Evolutionary conservation across 2,329 filamentous ascomycete species (phyloP).

Genomic region (Sclerotiophoma versabilis): DNA sequence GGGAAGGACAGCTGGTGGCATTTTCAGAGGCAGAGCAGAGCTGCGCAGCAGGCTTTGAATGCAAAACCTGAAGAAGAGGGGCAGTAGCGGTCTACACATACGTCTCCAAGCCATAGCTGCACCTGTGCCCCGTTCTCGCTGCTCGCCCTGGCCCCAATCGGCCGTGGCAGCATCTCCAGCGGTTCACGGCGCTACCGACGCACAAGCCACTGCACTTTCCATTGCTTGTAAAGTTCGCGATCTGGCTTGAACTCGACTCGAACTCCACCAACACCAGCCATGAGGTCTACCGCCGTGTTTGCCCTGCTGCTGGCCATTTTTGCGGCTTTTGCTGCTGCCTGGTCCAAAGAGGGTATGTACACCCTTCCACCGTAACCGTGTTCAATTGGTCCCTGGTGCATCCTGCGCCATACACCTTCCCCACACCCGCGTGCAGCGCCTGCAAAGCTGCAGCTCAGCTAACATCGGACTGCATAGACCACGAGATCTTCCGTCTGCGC

Average conservation of each 20-base stretch:
- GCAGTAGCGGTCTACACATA: conserved; percentile 10
- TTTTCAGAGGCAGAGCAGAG: background rate
- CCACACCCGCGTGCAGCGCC: conserved; percentile 22
- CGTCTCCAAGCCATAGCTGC: conserved; percentile 2
- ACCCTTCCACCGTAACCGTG: background rate
- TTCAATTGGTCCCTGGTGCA: conserved; percentile 3
- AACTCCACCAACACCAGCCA: conserved; percentile 53
- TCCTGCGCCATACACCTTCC: conserved; percentile 7
- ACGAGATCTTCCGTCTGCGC: conserved; percentile 95
- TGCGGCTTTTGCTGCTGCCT: conserved; percentile 75
- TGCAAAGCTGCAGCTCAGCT: conserved; percentile 22
- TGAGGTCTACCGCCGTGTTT: conserved; percentile 72
- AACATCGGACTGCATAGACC: conserved; percentile 65
- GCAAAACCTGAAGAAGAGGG: background rate
- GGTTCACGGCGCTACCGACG: conserved; percentile 33
- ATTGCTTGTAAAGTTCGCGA: conserved; percentile 31
- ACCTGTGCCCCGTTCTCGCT: conserved; percentile 12
- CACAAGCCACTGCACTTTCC: conserved; percentile 41
- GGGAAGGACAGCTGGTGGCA: conserved; percentile 7
- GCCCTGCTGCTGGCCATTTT: conserved; percentile 73
- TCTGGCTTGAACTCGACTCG: conserved; percentile 23
- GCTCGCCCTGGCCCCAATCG: conserved; percentile 10
- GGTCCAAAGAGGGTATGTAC: conserved; percentile 81
- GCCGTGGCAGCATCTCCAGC: conserved; percentile 33
- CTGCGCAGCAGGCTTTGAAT: background rate